Evolutionary conservation across 768 basidiomycete species (phyloP), one percentile per base, ranked within the genome.

Genomic region (Pholiota molesta): DNA sequence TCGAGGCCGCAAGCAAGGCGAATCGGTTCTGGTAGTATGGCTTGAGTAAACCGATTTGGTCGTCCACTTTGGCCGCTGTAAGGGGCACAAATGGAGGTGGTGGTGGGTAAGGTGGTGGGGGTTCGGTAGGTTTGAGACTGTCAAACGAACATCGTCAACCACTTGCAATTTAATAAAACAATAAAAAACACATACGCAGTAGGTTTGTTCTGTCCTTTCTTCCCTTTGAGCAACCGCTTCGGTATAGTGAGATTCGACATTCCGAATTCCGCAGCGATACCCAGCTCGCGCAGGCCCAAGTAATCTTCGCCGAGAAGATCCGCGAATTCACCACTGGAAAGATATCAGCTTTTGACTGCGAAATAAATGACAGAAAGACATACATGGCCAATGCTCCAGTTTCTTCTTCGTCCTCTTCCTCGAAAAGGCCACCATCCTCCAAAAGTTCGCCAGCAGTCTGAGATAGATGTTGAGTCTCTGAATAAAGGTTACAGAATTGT

Each of bases 221-320:
- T 89, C 61, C 86, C 82, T 70, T 84, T 86, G 72, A 95, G 83
- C 33, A 98, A 74, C 63, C 80, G 83, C 75, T 88, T 89, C 10
- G 96, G 96, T 37, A 97, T 83, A 17, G 81, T 84, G 57, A 98
- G 82, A 65, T 83, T 89, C 16, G 89, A 83, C 62, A 97, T 77
- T 14, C 92, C 93, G 54, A 91, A 81, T 69, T 97, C 96, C 45
- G 83, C 84, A 21, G 94, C 95, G 55, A 97, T 93, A 31, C 95
- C 96, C 47, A 95, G 77, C 69, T 92, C 94, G 54, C 86, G 84
- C 28, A 98, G 81, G 11, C 96, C 96, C 13, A 98, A 83, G 76
- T 96, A 97, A 73, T 99, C 96, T 68, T 95, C 95, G 33, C 95
- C 95, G 16, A 96, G 82, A 16, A 87, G 81, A 55, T 94, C 92